Conservation (phyloP, 345 rosid species). For the Bretschneidera sinensis region DNA sequence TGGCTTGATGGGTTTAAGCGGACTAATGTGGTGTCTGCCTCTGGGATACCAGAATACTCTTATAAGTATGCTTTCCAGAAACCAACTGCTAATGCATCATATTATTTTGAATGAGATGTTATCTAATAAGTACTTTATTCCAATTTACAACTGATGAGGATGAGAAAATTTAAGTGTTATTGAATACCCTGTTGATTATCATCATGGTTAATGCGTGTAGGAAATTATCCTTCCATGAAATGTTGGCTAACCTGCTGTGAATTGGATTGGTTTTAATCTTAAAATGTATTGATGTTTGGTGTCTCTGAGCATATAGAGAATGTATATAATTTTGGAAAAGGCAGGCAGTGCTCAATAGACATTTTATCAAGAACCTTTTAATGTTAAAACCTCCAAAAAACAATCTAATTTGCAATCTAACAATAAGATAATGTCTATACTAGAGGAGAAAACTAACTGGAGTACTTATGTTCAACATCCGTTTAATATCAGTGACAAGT, state of each 20-base stretch:
- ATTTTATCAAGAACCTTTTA: neutral
- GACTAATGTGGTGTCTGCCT: constrained; percentile 52
- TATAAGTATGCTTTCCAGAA: constrained; percentile 57
- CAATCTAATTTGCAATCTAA: neutral
- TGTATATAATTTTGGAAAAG: too few relatives aligned
- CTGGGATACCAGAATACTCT: constrained; percentile 93
- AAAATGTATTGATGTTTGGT: too few relatives aligned
- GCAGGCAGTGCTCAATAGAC: neutral
- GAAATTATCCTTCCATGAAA: constrained; percentile 5
- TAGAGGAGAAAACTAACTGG: too few relatives aligned
- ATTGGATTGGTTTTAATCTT: neutral
- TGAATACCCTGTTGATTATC: neutral
- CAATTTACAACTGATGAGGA: constrained; percentile 6
- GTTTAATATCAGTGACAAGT: neutral
- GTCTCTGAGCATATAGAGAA: neutral
- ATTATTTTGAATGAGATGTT: constrained; percentile 6
- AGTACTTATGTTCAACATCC: too few relatives aligned
- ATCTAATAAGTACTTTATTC: constrained; percentile 1
- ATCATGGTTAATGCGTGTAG: neutral
- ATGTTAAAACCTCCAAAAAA: neutral
- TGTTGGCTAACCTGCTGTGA: neutral
- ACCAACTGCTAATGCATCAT: constrained; percentile 3
- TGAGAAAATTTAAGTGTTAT: neutral
- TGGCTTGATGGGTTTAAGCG: constrained; percentile 82
- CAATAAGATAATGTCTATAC: too few relatives aligned